These are phyloP conservation scores for Blastocystis sp. DNA, from an alignment of 352 stramenopile genomes.

Conservation along the genomic window DNA sequence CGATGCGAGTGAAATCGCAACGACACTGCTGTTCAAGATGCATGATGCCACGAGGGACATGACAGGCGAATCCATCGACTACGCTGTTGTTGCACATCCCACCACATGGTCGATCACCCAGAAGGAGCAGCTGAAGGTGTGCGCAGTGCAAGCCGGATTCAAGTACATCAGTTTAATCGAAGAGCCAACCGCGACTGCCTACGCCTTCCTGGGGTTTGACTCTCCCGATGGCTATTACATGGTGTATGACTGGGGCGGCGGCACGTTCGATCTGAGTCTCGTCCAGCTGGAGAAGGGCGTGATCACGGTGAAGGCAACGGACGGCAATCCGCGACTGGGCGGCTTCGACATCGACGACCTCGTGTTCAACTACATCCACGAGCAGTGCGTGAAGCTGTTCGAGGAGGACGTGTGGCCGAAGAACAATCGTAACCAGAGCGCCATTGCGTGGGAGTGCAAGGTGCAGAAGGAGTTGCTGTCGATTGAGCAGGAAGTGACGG, in stretches of 20 bases:
- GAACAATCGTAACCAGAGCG: not conserved
- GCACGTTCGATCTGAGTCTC: slow-evolving; percentile 92
- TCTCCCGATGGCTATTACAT: not conserved
- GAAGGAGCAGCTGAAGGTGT: not conserved
- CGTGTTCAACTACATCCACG: not conserved
- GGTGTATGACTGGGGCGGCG: slow-evolving; percentile 95
- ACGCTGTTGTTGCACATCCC: not conserved
- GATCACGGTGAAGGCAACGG: slow-evolving; percentile 85
- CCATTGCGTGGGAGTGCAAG: not conserved
- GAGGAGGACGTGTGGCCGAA: not conserved
- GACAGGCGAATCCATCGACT: not conserved
- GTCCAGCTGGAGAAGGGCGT: slow-evolving; percentile 82
- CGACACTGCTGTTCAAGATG: not conserved
- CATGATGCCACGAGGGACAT: not conserved
- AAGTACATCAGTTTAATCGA: not conserved
- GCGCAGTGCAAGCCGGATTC: not conserved
- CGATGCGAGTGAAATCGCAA: not conserved
- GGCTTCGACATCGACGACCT: slow-evolving; percentile 67
- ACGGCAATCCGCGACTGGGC: slow-evolving; percentile 76
- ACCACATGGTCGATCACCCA: not conserved
- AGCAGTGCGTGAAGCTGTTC: not conserved
- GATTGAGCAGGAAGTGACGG: not conserved
- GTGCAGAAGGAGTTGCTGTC: not conserved
- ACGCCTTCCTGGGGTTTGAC: not conserved
- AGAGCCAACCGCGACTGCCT: not conserved